Conservation (phyloP, 305 asterid genomes). For the Fraxinus ornus region DNA sequence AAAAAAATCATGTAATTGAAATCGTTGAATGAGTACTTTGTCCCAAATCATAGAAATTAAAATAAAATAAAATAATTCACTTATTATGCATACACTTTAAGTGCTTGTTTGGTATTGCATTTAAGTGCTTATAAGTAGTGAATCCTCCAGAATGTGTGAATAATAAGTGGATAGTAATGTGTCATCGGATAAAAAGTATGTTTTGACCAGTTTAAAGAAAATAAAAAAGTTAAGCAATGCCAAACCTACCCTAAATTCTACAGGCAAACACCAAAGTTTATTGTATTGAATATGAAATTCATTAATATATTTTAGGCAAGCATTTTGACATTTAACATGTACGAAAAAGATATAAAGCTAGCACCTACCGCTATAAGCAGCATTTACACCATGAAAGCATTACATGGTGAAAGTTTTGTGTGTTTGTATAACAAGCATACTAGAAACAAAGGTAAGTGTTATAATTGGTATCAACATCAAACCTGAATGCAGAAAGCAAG, state of each 20-base stretch:
- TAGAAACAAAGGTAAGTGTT: not conserved
- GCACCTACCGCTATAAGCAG: not conserved
- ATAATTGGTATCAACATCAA: slow-evolving; percentile 2
- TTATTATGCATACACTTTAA: not conserved
- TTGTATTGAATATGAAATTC: not conserved
- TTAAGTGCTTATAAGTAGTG: not conserved
- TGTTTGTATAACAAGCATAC: not conserved
- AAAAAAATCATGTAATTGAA: not conserved
- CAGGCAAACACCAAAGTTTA: not conserved
- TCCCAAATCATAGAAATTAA: not conserved
- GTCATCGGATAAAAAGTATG: not conserved
- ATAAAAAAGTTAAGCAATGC: not conserved
- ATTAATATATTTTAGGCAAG: not conserved
- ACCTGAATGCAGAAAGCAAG: slow-evolving; percentile 97
- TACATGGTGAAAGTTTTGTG: not conserved
- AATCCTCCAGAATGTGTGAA: not conserved
- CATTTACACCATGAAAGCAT: not conserved
- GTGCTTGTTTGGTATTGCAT: not conserved
- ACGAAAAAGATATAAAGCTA: not conserved
- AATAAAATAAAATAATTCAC: not conserved
- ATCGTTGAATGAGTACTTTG: not conserved
- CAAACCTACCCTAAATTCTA: not conserved
- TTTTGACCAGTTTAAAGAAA: not conserved
- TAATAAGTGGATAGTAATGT: not conserved
- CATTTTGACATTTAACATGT: not conserved